Conservation (phyloP, 305 asterid genomes). For the Coffea humblotiana region DNA sequence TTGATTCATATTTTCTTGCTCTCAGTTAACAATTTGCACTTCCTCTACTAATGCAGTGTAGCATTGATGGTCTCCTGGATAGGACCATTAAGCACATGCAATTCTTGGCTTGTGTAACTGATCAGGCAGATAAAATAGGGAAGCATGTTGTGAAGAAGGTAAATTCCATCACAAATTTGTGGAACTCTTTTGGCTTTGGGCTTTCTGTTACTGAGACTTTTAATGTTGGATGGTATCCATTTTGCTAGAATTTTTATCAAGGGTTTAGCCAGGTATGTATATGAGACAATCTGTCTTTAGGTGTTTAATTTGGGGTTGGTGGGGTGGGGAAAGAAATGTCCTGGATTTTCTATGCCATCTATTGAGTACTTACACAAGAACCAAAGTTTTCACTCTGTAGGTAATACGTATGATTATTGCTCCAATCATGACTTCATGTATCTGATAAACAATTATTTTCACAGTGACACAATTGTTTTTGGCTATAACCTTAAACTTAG, state of each 20-base stretch:
- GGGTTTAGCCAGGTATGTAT: not conserved
- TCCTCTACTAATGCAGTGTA: constrained; percentile 57
- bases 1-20: not conserved
- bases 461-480: no score
- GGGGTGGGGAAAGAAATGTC: no score
- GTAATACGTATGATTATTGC: not conserved
- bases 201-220: not conserved
- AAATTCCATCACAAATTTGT: not conserved
- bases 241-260: not conserved
- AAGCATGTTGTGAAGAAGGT: constrained; percentile 53
- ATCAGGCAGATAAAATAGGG: constrained; percentile 73
- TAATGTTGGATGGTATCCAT: not conserved
- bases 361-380: not conserved
- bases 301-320: not conserved
- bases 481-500: not conserved
- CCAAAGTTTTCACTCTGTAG: not conserved
- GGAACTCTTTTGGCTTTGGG: not conserved
- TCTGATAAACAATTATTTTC: no score
- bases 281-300: not conserved
- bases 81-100: constrained; percentile 89
- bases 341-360: not conserved
- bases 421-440: not conserved
- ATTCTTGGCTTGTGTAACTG: constrained; percentile 58
- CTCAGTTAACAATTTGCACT: not conserved
- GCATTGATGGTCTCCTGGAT: constrained; percentile 92